These are phyloP conservation scores for Fraxinus greggii DNA, from an alignment of 305 asterid species.

Conservation along the genomic window DNA sequence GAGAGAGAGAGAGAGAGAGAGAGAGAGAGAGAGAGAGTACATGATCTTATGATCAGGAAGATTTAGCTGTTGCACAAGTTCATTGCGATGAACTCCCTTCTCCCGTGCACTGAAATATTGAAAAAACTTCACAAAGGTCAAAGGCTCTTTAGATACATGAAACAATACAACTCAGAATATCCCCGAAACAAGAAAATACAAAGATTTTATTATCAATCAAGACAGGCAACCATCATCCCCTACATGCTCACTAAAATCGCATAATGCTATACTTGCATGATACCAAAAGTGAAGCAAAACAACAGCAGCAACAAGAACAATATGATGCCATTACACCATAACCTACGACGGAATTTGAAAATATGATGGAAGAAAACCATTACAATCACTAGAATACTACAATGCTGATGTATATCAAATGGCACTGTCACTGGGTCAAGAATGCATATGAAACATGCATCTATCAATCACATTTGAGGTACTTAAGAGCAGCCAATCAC, in stretches of 20 bases:
- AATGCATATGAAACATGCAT: not conserved
- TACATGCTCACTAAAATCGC: not conserved
- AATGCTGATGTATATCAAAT: not conserved
- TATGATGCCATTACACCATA: not conserved
- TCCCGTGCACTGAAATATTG: slow-evolving; percentile 46
- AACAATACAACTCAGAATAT: not conserved
- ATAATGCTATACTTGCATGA: not conserved
- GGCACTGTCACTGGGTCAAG: not conserved
- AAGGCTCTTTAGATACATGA: not conserved
- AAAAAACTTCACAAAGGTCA: slow-evolving; percentile 20
- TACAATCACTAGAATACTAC: not conserved
- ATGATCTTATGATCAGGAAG: slow-evolving; percentile 47
- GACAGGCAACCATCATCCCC: not conserved
- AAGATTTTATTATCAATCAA: not conserved
- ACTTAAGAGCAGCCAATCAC: not conserved
- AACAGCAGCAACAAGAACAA: not conserved
- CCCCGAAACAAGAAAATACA: not conserved
- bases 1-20: not conserved
- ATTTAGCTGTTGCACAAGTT: slow-evolving; percentile 48
- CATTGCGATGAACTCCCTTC: slow-evolving; percentile 57
- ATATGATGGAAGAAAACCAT: not conserved
- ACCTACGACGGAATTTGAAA: not conserved
- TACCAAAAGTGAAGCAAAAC: not conserved
- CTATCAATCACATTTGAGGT: not conserved
- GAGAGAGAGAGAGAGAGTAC: slow-evolving; percentile 38